Percentiles rank a stretch among this genome's conserved stretches.
phyloP scores from a whole-genome alignment of 2,329 filamentous ascomycete genomes.

The Fusarium sp. region DNA sequence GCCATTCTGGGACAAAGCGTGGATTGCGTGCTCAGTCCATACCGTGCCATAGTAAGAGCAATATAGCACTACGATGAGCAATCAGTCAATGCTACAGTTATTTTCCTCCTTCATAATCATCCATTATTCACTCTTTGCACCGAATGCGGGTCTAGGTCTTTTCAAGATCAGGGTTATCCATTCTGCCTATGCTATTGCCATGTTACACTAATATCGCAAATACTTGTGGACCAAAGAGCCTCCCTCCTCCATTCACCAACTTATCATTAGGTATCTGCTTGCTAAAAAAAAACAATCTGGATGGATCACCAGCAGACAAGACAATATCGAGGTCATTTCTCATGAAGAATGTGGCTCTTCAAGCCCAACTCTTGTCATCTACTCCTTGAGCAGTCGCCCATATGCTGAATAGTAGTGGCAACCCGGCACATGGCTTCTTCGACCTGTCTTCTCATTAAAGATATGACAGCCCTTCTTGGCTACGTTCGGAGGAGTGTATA shows the following conservation, averaged over 20 bases:
- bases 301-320: conserved; percentile 10
- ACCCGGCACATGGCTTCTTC: conserved; percentile 76
- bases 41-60: conserved; percentile 13
- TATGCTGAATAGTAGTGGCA: conserved; percentile 78
- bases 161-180: conserved; percentile 19
- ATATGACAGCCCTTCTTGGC: conserved; percentile 84
- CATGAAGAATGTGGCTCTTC: conserved; percentile 24
- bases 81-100: not conserved
- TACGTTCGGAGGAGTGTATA: conserved; percentile 91
- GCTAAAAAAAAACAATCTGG: conserved; percentile 18
- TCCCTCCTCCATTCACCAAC: not conserved
- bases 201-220: conserved; percentile 22
- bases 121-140: conserved; percentile 22
- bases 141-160: conserved; percentile 35
- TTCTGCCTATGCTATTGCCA: conserved; percentile 21
- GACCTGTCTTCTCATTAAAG: conserved; percentile 82
- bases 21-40: conserved; percentile 36
- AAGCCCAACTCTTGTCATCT: conserved; percentile 18
- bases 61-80: conserved; percentile 27
- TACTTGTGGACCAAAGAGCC: conserved; percentile 1
- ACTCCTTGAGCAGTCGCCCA: conserved; percentile 61
- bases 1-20: conserved; percentile 29
- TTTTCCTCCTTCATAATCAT: conserved; percentile 31
- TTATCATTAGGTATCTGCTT: conserved; percentile 1
- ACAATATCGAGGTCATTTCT: conserved; percentile 40